Evolutionary conservation across 371 early-diverging fungal genomes (phyloP), one percentile per base, ranked within the genome.

Genomic region (Saksenaea vasiformis): DNA sequence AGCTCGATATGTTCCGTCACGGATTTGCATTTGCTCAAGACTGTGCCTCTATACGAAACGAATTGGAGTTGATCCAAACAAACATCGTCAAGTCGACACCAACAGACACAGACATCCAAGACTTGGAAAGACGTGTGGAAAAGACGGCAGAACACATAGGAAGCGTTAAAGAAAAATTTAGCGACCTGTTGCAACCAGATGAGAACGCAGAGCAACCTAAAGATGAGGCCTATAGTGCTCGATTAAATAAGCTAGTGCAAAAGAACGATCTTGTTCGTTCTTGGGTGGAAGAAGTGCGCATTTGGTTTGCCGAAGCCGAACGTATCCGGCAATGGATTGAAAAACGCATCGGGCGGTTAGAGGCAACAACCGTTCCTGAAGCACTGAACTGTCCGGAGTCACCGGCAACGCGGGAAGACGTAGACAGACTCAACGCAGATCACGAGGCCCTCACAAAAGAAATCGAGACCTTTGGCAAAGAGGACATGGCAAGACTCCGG

Each of bases 201-300:
- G 36, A 28, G 22, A 44, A 58, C 22, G 27, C 47, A 10, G 54
- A 26, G 28, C 37, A 4, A 24, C 15, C 19, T 37, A 24, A 39
- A 39, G 53, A 56, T 31, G 35, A 59, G 8, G 65, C 63, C 1
- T 66, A 64, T 44, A 31, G 54, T 7, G 59, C 37, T 1, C 60
- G 64, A 28, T 55, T 69, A 7, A 56, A 62, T 11, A 58, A 61
- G 7, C 43, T 78, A 51, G 34, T 60, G 15, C 68, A 76, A 7
- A 79, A 80, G 41, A 72, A 78, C 56, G 43, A 65, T 19, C 44
- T 70, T 7, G 70, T 85, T 19, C 39, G 62, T 5, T 65, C 66
- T 9, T 84, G 84, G 84, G 79, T 82, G 9, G 72, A 82, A 44
- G 84, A 81, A 62, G 78, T 83, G 2, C 74, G 82, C 17, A 68